Evolutionary conservation across 2,329 filamentous ascomycete genomes (phyloP), one percentile per base, ranked within the genome.

Genomic region (Cladosporium sp.): DNA sequence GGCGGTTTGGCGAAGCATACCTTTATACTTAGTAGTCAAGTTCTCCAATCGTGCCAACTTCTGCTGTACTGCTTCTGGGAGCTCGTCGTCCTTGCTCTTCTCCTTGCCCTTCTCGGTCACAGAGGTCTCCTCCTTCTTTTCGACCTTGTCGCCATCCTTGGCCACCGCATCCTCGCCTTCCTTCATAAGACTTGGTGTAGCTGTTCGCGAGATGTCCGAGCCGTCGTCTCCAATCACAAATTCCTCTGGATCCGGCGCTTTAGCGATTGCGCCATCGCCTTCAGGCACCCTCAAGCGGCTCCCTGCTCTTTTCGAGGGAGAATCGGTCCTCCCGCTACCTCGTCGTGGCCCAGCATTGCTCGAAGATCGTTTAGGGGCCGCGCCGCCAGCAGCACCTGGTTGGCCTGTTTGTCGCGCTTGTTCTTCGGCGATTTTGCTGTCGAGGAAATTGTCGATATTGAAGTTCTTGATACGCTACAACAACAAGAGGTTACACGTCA

Each of bases 181-280:
- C 55, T 78, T 76, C 45, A 75, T 72, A 17, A 77, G 76, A 58
- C 72, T 75, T 6, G 87, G 86, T 3, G 88, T 89, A 0, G 74
- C 80, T 34, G 82, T 76, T 59, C 86, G 81, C 64, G 84, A 88
- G 2, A 81, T 80, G 25, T 67, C 67, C 3, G 84, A 82, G 59
- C 92, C 90, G 69, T 89, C 87, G 62, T 96, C 92, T 59, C 93
- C 92, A 66, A 96, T 87, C 14, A 90, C 86, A 72, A 96, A 95
- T 60, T 96, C 89, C 37, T 89, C 86, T 28, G 93, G 92, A 73
- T 97, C 92, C 1, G 90, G 88, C 40, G 80, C 80, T 67, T 80
- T 81, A 34, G 87, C 84, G 3, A 49, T 58, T 30, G 38, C 56
- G 19, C 56, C 56, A 37, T 51, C 56, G 39, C 47, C 63, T n/a